Conservation (phyloP, 805 yeast genomes). For the Metschnikowia vanudenii region DNA sequence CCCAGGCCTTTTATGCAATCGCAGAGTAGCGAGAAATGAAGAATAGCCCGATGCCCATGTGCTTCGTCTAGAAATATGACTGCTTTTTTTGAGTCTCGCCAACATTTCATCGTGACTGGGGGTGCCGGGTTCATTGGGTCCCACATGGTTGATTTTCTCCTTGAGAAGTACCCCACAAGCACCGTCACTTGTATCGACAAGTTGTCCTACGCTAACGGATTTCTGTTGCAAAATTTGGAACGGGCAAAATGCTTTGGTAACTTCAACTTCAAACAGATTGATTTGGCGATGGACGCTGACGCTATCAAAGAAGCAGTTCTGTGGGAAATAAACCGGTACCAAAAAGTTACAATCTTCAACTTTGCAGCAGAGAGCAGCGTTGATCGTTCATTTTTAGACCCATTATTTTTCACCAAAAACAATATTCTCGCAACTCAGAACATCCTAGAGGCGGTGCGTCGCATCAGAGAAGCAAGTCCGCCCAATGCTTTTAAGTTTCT, state of each 20-base stretch:
- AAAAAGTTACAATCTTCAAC: constrained; percentile 35
- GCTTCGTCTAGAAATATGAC: neutral
- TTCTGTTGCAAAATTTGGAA: constrained; percentile 25
- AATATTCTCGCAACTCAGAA: constrained; percentile 49
- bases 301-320: constrained; percentile 21
- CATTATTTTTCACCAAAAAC: constrained; percentile 42
- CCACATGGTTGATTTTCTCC: constrained; percentile 40
- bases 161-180: constrained; percentile 26
- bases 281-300: constrained; percentile 31
- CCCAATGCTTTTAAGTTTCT: neutral
- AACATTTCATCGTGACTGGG: constrained; percentile 46
- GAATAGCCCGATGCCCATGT: no score
- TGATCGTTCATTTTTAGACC: constrained; percentile 48
- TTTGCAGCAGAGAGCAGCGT: constrained; percentile 59
- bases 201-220: constrained; percentile 44
- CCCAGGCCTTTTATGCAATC: no score
- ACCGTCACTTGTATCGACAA: constrained; percentile 46
- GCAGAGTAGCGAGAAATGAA: no score
- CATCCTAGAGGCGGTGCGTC: constrained; percentile 42
- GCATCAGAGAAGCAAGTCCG: constrained; percentile 5
- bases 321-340: constrained; percentile 7
- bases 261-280: constrained; percentile 30
- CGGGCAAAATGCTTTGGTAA: constrained; percentile 16
- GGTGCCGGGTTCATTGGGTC: constrained; percentile 61
- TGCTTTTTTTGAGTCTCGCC: neutral